Conservation (phyloP, 768 basidiomycete genomes). For the Scleroderma citrinum region DNA sequence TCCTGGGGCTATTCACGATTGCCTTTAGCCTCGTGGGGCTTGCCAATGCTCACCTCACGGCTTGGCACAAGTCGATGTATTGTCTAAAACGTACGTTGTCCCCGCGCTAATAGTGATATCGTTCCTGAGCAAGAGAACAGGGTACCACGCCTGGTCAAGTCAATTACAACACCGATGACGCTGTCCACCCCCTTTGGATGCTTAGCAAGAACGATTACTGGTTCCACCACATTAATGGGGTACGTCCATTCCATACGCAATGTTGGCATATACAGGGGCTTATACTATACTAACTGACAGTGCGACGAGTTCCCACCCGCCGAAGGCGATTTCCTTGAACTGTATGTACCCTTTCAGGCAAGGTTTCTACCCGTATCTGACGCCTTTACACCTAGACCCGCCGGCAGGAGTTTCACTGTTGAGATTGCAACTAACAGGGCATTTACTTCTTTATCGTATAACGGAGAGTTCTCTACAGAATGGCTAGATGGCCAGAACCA, state of each 20-base stretch:
- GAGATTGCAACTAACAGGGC: constrained; percentile 47
- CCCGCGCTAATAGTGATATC: not conserved
- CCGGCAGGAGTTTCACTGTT: constrained; percentile 41
- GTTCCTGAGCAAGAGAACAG: constrained; percentile 10
- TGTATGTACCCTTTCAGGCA: constrained; percentile 22
- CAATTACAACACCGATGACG: constrained; percentile 34
- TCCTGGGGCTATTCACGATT: not conserved
- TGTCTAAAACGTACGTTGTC: constrained; percentile 34
- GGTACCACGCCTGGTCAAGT: constrained; percentile 21
- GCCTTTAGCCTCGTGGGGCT: constrained; percentile 4
- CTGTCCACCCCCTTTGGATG: constrained; percentile 40
- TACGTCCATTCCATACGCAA: not conserved
- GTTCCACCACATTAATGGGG: constrained; percentile 19
- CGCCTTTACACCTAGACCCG: constrained; percentile 32
- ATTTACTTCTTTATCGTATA: constrained; percentile 39
- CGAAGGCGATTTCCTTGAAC: constrained; percentile 37
- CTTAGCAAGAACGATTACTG: constrained; percentile 39
- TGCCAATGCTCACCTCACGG: constrained; percentile 37
- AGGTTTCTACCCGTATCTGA: not conserved
- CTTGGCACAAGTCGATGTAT: constrained; percentile 41
- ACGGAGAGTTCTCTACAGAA: constrained; percentile 31
- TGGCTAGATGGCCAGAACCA: constrained; percentile 44
- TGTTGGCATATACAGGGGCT: not conserved
- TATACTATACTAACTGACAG: constrained; percentile 12
- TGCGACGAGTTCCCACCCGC: constrained; percentile 43